Evolutionary conservation across 495 filamentous ascomycete genomes (phyloP).

Genomic region (Xylaria curta): DNA sequence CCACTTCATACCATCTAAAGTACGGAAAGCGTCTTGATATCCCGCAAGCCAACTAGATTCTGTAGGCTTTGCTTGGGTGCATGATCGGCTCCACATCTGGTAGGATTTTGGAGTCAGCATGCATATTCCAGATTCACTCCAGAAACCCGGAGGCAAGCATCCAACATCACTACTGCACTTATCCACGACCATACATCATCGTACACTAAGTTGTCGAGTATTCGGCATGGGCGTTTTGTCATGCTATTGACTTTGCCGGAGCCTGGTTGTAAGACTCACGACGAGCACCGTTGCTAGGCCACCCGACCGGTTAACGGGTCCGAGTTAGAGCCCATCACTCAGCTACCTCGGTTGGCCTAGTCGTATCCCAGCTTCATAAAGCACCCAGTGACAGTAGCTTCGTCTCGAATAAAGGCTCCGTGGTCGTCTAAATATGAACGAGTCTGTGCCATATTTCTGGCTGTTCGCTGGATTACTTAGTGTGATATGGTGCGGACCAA

Average conservation of each 20-base stretch:
- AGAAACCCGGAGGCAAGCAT: neutral
- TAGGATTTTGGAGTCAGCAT: slow-evolving; percentile 14
- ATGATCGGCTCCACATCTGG: slow-evolving; percentile 3
- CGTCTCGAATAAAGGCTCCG: neutral
- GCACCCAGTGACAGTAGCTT: neutral
- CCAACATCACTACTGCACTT: neutral
- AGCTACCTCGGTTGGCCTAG: neutral
- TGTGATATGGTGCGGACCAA: slow-evolving; percentile 16
- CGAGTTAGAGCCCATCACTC: neutral
- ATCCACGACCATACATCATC: neutral
- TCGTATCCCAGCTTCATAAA: neutral
- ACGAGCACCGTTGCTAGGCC: neutral
- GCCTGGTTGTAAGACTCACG: neutral
- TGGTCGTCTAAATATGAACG: neutral
- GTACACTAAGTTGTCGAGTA: neutral
- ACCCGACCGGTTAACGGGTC: neutral
- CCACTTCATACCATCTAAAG: neutral
- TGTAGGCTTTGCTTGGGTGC: slow-evolving; percentile 7
- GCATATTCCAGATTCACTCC: neutral
- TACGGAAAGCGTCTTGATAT: neutral
- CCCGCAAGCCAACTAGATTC: neutral
- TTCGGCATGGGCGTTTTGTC: neutral
- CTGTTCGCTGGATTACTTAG: slow-evolving; percentile 2
- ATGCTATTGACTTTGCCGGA: slow-evolving; percentile 2
- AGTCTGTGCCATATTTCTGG: neutral